Evolutionary conservation across 805 yeast species (phyloP).

Genomic region (Grigorovia transvaalensis): DNA sequence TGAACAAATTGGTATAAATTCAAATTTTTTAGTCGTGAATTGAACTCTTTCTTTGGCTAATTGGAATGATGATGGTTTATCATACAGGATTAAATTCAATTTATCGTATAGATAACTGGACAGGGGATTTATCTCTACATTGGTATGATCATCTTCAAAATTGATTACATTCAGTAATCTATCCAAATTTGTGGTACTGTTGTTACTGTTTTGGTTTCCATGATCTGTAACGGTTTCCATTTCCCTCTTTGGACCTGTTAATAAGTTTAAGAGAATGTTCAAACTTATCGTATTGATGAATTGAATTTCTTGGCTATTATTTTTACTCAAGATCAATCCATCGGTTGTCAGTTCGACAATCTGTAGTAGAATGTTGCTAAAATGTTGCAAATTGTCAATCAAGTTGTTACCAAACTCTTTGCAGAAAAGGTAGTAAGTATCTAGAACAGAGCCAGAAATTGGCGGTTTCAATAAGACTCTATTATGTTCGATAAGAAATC

Average conservation of each 20-base stretch:
- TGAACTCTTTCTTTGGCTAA: conserved; percentile 22
- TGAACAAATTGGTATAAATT: conserved; percentile 21
- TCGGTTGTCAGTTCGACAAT: neutral
- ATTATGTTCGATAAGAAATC: neutral
- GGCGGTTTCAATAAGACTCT: neutral
- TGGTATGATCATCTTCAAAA: neutral
- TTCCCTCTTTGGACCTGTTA: neutral
- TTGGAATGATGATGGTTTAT: conserved; percentile 15
- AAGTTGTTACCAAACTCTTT: neutral
- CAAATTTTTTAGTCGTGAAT: conserved; percentile 6
- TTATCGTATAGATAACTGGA: conserved; percentile 3
- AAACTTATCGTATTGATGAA: neutral
- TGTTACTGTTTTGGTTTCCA: neutral
- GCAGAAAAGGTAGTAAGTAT: neutral
- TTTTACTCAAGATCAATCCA: neutral
- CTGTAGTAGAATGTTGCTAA: too few species aligned
- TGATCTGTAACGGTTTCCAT: neutral
- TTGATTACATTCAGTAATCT: conserved; percentile 3
- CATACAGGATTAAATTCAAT: conserved; percentile 11
- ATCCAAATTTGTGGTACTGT: neutral
- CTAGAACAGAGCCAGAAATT: neutral
- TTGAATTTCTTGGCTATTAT: too few species aligned
- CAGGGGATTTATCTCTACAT: conserved; percentile 1
- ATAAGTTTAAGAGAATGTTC: conserved; percentile 1
- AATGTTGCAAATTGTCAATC: neutral